Percentiles rank a stretch among this genome's conserved stretches.
phyloP scores from a whole-genome alignment of 108 stramenopile genomes.

The Cyclotella kingstonii region DNA sequence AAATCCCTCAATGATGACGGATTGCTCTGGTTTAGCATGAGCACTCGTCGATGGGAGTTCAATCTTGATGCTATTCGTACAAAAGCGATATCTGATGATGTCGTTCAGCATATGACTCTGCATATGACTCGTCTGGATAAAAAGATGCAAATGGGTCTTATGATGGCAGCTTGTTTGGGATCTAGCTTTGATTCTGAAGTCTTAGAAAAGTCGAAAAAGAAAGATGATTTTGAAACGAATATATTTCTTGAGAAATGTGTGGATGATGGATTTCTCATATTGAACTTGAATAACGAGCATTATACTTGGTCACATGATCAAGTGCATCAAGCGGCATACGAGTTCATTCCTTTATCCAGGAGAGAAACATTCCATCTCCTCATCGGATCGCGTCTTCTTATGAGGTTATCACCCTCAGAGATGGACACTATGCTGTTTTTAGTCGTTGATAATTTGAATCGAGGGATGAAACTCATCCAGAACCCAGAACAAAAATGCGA shows the following conservation, averaged over 20 bases:
- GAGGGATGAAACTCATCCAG: conserved; percentile 33
- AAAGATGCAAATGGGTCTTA: conserved; percentile 43
- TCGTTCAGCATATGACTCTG: conserved; percentile 46
- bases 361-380: conserved; percentile 51
- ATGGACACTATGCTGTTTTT: conserved; percentile 38
- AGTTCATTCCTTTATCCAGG: conserved; percentile 33
- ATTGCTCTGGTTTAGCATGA: conserved; percentile 49
- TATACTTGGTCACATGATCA: conserved; percentile 61
- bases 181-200: conserved; percentile 39
- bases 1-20: conserved; percentile 54
- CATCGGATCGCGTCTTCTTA: conserved; percentile 50
- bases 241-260: conserved; percentile 34
- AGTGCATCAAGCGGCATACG: conserved; percentile 60
- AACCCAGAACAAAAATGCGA: conserved; percentile 22
- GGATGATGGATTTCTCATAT: conserved; percentile 17
- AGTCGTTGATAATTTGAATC: conserved; percentile 47
- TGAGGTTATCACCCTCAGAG: conserved; percentile 30
- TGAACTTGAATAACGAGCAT: conserved; percentile 8
- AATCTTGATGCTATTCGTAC: conserved; percentile 42
- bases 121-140: conserved; percentile 34
- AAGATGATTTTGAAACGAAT: conserved; percentile 13
- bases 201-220: conserved; percentile 10
- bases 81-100: conserved; percentile 26
- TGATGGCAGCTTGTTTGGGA: conserved; percentile 55
- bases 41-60: conserved; percentile 51